Evolutionary conservation across 2,329 filamentous ascomycete species (phyloP), one percentile per base, ranked within the genome.

Genomic region (Ceratocystis cacaofunesta): DNA sequence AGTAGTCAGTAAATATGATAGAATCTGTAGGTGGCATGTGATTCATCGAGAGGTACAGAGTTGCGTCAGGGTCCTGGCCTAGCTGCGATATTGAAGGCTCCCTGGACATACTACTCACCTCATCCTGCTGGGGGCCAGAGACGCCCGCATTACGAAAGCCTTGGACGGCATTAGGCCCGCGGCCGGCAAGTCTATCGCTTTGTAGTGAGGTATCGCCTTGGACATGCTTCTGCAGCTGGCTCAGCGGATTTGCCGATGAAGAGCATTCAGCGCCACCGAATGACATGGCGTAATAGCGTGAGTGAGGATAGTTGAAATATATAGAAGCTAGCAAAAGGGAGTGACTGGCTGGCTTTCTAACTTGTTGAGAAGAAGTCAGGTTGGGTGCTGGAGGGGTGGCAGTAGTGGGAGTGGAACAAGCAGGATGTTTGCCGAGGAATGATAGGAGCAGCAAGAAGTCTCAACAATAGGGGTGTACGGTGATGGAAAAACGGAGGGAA

Each of bases 241-340:
- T 92, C 72, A 99, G 85, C 66, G 95, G 94, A 76, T 99, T 99
- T 73, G 88, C 90, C 69, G 89, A 91, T 68, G 94, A 95, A 66
- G 92, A 97, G 82, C 94, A 99, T 79, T 97, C 94, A 71, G 92
- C 89, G 71, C 92, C 92, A 75, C 90, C 90, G 76, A 99, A 97
- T 65, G 92, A 96, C 92, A 99, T 97, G 70, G 68, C 79, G 52
- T 63, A 62, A 46, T 41, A 36, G 62, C n/a, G 44, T 15, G 32
- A 32, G n/a, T n/a, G 50, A 48, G 36, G n/a, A 30, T 6, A 44
- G 6, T 15, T 3, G 43, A n/a, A 22, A 7, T 52, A 19, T 32
- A 12, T 48, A 46, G 44, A 28, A 5, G 61, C 65, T 41, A 1
- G 43, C 10, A 58, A 55, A 41, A 17, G 36, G 41, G 17, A 17